Evolutionary conservation across 768 basidiomycete genomes (phyloP).

Genomic region (Mycena venus): DNA sequence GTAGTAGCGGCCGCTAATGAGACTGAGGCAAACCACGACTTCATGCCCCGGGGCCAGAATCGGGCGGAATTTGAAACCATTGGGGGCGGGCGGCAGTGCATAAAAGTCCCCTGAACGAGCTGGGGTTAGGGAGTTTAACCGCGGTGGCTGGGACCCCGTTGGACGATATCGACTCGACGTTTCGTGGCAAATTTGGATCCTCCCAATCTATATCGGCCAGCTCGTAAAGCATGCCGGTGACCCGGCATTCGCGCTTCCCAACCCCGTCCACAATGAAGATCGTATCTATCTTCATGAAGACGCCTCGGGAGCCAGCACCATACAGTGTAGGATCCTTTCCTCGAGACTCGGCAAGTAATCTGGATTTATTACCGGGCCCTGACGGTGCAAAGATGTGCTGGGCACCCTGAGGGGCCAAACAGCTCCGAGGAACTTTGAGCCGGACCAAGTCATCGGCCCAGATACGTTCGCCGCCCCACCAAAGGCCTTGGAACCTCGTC

Average conservation of each 20-base stretch:
- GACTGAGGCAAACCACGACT: constrained; percentile 73
- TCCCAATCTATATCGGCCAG: constrained; percentile 83
- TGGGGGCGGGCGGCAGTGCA: constrained; percentile 73
- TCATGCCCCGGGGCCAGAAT: constrained; percentile 75
- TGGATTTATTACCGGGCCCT: constrained; percentile 61
- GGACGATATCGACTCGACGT: constrained; percentile 1
- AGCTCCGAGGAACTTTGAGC: constrained; percentile 75
- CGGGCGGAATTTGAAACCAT: constrained; percentile 77
- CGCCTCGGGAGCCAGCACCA: constrained; percentile 72
- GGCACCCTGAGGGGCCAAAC: constrained; percentile 76
- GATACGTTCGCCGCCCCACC: constrained; percentile 92
- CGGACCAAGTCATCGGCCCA: constrained; percentile 91
- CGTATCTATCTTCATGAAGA: constrained; percentile 80
- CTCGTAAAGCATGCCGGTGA: constrained; percentile 83
- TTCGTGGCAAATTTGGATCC: constrained; percentile 43
- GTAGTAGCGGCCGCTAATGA: constrained; percentile 88
- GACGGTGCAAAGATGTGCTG: constrained; percentile 72
- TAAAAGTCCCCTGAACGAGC: constrained; percentile 30
- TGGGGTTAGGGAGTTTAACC: neutral
- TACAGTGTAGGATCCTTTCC: constrained; percentile 46
- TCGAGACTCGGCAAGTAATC: constrained; percentile 37
- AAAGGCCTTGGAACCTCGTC: constrained; percentile 81
- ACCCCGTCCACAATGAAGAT: constrained; percentile 71
- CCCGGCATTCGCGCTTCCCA: constrained; percentile 70
- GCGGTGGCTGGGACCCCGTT: neutral